Percentiles rank a stretch among this genome's conserved stretches.
phyloP scores from a whole-genome alignment of 345 rosid genomes.

The Citrus glauca region DNA sequence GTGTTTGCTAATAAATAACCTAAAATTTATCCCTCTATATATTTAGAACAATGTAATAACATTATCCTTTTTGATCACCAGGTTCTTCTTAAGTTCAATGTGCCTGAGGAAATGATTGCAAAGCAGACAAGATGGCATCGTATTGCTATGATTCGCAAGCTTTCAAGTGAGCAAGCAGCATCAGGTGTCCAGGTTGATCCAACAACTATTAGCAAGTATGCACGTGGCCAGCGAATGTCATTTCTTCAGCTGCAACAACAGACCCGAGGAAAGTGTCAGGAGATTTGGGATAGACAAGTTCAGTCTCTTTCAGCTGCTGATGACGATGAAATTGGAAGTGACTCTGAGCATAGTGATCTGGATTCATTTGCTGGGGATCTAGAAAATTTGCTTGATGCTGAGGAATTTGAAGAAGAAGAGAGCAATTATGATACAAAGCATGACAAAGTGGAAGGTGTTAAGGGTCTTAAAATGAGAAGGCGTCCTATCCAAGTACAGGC shows the following conservation, averaged over 20 bases:
- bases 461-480: slow-evolving; percentile 94
- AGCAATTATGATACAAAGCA: slow-evolving; percentile 51
- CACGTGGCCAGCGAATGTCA: slow-evolving; percentile 98
- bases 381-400: slow-evolving; percentile 97
- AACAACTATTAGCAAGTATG: slow-evolving; percentile 90
- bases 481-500: slow-evolving; percentile 70
- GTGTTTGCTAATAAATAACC: too few species aligned
- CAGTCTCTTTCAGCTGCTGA: slow-evolving; percentile 78
- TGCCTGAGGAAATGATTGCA: slow-evolving; percentile 82
- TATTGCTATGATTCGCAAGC: slow-evolving; percentile 97
- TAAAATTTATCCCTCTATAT: too few species aligned
- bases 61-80: slow-evolving; percentile 19
- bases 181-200: slow-evolving; percentile 96
- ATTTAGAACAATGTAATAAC: too few species aligned
- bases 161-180: slow-evolving; percentile 98
- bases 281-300: slow-evolving; percentile 96
- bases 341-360: slow-evolving; percentile 90
- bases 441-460: slow-evolving; percentile 74
- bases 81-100: slow-evolving; percentile 96
- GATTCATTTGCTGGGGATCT: slow-evolving; percentile 99
- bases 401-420: slow-evolving; percentile 80
- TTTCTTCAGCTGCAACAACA: slow-evolving; percentile 97
- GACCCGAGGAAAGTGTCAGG: slow-evolving; percentile 98
- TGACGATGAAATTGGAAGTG: slow-evolving; percentile 85
- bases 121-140: slow-evolving; percentile 99